These are phyloP conservation scores for Rhizophagus clarus DNA, from an alignment of 192 early-diverging fungal species.

Conservation along the genomic window DNA sequence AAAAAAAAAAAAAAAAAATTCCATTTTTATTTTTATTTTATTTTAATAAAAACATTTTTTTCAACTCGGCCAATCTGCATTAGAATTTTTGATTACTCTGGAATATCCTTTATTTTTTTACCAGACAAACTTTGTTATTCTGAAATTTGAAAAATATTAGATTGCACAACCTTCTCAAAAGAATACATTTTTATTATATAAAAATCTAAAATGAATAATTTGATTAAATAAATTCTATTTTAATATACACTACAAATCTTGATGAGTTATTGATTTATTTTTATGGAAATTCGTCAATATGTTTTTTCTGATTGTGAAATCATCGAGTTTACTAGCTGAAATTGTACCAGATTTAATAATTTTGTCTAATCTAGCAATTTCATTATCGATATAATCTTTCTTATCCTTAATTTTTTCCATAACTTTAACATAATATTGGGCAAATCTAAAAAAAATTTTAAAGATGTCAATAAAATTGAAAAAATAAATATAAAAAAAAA, in stretches of 20 bases:
- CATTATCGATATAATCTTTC: slow-evolving; percentile 73
- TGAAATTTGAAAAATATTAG: too few species aligned
- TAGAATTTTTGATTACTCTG: too few species aligned
- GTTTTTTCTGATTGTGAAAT: slow-evolving; percentile 86
- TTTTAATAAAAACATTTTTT: not conserved
- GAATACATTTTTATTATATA: too few species aligned
- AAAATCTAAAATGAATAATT: too few species aligned
- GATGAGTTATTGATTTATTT: not conserved
- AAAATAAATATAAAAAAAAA: too few species aligned
- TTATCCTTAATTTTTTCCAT: slow-evolving; percentile 83
- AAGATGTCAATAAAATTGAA: not conserved
- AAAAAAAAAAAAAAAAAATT: too few species aligned
- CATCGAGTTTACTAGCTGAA: slow-evolving; percentile 73
- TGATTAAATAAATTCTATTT: too few species aligned
- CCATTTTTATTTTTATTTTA: not conserved
- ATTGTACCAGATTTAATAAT: slow-evolving; percentile 72
- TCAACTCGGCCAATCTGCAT: too few species aligned
- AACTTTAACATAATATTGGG: slow-evolving; percentile 88
- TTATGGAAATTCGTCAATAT: slow-evolving; percentile 63
- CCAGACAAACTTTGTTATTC: too few species aligned
- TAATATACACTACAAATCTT: not conserved
- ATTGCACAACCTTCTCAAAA: too few species aligned
- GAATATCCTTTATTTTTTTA: too few species aligned
- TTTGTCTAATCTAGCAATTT: slow-evolving; percentile 80
- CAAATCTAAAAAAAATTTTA: slow-evolving; percentile 38